A percentile compares a stretch with the other conserved stretches of the same genome.
These are phyloP conservation scores for Aspergillus pseudoterreus DNA, from an alignment of 2,329 filamentous ascomycete genomes.

Conservation along the genomic window DNA sequence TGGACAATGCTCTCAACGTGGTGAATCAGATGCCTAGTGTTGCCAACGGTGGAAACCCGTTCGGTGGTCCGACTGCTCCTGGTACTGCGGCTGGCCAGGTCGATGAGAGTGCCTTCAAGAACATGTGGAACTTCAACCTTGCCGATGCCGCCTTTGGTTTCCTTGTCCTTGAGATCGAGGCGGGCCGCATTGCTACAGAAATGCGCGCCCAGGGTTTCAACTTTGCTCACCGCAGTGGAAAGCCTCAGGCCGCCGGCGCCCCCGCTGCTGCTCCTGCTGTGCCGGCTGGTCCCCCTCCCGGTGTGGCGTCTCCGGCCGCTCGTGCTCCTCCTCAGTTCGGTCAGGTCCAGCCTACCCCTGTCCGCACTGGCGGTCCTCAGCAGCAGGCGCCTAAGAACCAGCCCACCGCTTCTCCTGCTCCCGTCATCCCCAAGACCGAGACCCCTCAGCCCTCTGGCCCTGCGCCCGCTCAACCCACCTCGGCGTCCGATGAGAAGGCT, in stretches of 20 bases:
- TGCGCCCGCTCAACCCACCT: constrained; percentile 40
- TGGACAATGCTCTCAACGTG: constrained; percentile 86
- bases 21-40: constrained; percentile 98
- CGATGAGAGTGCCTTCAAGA: constrained; percentile 98
- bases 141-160: constrained; percentile 97
- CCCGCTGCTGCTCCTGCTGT: constrained; percentile 15
- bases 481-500: constrained; percentile 47
- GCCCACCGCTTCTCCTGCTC: constrained; percentile 27
- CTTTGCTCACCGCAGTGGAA: constrained; percentile 90
- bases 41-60: constrained; percentile 93
- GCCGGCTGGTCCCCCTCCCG: constrained; percentile 23
- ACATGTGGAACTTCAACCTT: constrained; percentile 99
- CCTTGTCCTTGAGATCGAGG: constrained; percentile 90
- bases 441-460: constrained; percentile 36
- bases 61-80: constrained; percentile 77
- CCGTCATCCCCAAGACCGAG: constrained; percentile 37
- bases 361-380: constrained; percentile 20
- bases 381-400: constrained; percentile 29
- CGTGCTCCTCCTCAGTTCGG: constrained; percentile 40
- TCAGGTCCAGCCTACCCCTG: constrained; percentile 35
- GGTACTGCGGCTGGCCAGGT: constrained; percentile 75
- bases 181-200: constrained; percentile 92
- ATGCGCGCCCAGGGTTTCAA: constrained; percentile 99
- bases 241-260: constrained; percentile 53
- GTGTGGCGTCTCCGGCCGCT: constrained; percentile 34